phyloP scores from a whole-genome alignment of 2,329 filamentous ascomycete species.

The Phyllachora maydis region DNA sequence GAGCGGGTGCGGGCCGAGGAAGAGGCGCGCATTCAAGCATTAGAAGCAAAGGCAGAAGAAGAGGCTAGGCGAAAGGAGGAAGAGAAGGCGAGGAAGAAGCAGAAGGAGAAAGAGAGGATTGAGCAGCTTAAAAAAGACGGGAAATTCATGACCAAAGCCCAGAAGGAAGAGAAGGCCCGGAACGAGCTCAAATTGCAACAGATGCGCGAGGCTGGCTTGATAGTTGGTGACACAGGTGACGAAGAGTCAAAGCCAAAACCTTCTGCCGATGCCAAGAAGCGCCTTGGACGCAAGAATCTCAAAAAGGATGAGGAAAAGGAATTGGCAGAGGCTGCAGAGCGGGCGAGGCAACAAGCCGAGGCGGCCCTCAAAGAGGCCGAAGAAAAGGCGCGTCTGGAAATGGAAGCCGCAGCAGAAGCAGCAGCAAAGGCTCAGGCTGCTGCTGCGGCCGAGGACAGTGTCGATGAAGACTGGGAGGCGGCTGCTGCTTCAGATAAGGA shows the following conservation, averaged over 20 bases:
- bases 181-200: constrained; percentile 68
- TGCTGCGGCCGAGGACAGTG: constrained; percentile 27
- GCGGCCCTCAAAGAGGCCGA: constrained; percentile 40
- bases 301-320: constrained; percentile 60
- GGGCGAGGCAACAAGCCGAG: constrained; percentile 47
- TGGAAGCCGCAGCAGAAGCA: constrained; percentile 33
- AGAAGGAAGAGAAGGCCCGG: constrained; percentile 62
- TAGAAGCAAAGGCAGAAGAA: constrained; percentile 43
- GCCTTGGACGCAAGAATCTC: constrained; percentile 34
- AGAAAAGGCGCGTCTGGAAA: constrained; percentile 31
- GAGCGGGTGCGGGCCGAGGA: constrained; percentile 39
- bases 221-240: constrained; percentile 33
- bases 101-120: constrained; percentile 69
- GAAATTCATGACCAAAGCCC: constrained; percentile 70
- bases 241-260: constrained; percentile 57
- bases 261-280: constrained; percentile 53
- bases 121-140: constrained; percentile 78
- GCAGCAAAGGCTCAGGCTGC: constrained; percentile 30
- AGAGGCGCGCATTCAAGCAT: constrained; percentile 41
- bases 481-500: constrained; percentile 57
- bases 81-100: constrained; percentile 58
- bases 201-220: constrained; percentile 61
- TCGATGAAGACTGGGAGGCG: constrained; percentile 77
- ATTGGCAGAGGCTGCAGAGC: constrained; percentile 58
- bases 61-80: constrained; percentile 52